phyloP scores from a whole-genome alignment of 225 moss, liverwort and hornwort genomes.

The Polytrichum formosum region DNA sequence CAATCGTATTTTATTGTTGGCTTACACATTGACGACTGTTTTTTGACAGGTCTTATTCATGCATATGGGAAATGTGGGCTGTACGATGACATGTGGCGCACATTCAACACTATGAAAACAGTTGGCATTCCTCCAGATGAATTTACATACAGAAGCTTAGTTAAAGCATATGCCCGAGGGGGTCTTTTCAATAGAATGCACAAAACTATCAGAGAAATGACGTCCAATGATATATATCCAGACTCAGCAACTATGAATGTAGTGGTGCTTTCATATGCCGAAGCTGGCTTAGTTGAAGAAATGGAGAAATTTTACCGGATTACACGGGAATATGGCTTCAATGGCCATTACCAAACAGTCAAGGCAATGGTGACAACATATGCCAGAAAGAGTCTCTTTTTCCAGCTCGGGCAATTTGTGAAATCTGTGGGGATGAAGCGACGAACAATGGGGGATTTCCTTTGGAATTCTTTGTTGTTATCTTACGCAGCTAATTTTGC shows the following conservation, averaged over 20 bases:
- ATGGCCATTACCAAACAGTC: conserved; percentile 47
- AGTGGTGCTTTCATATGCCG: conserved; percentile 76
- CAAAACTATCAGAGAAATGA: conserved; percentile 71
- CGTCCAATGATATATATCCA: conserved; percentile 39
- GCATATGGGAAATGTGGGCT: conserved; percentile 79
- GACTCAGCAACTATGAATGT: conserved; percentile 71
- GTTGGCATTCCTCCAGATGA: conserved; percentile 63
- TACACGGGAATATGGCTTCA: conserved; percentile 49
- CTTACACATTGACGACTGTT: conserved; percentile 11
- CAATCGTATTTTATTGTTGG: background rate
- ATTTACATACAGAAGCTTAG: conserved; percentile 68
- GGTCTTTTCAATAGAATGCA: conserved; percentile 78
- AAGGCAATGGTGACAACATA: conserved; percentile 68
- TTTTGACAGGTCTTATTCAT: conserved; percentile 72
- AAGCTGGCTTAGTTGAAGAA: conserved; percentile 72
- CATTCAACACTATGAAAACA: conserved; percentile 85
- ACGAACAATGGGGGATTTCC: conserved; percentile 48
- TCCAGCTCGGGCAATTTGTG: conserved; percentile 73
- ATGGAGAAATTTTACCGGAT: conserved; percentile 78
- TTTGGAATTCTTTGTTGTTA: conserved; percentile 82
- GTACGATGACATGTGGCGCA: conserved; percentile 79
- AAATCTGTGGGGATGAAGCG: conserved; percentile 67
- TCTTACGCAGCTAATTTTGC: conserved; percentile 90
- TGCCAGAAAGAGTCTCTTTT: conserved; percentile 74
- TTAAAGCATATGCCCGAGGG: conserved; percentile 77